A percentile compares a stretch with the other conserved stretches of the same genome.
phyloP scores from a whole-genome alignment of 345 rosid species.

The Gynandropsis gynandra region DNA sequence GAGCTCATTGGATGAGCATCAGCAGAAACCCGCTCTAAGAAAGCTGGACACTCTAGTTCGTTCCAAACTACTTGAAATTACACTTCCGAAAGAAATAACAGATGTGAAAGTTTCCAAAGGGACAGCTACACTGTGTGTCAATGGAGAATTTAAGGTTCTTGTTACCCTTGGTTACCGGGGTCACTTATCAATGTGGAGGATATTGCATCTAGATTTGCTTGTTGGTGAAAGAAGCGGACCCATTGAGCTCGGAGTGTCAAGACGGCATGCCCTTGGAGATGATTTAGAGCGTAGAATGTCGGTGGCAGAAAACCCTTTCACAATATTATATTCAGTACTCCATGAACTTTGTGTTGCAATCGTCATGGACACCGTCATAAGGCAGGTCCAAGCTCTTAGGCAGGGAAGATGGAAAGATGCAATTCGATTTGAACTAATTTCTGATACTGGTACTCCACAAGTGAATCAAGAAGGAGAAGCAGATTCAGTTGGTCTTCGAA shows the following conservation, averaged over 20 bases:
- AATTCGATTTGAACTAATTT: constrained; percentile 72
- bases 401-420: constrained; percentile 97
- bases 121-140: constrained; percentile 59
- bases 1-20: constrained; percentile 54
- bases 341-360: constrained; percentile 89
- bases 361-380: constrained; percentile 90
- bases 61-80: constrained; percentile 76
- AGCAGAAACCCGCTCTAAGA: constrained; percentile 78
- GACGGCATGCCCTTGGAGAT: constrained; percentile 83
- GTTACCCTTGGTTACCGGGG: constrained; percentile 99
- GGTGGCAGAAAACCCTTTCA: constrained; percentile 74
- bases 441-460: constrained; percentile 54
- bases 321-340: constrained; percentile 62
- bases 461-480: constrained; percentile 73
- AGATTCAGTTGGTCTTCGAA: constrained; percentile 64
- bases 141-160: constrained; percentile 90
- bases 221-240: constrained; percentile 88
- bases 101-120: constrained; percentile 86
- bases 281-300: constrained; percentile 97
- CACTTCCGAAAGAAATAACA: constrained; percentile 76
- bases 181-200: constrained; percentile 91
- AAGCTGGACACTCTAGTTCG: constrained; percentile 88
- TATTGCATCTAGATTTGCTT: constrained; percentile 89
- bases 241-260: constrained; percentile 63
- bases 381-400: constrained; percentile 83